These are phyloP conservation scores for Fusarium decemcellulare DNA, from an alignment of 2,329 filamentous ascomycete species.

Conservation along the genomic window DNA sequence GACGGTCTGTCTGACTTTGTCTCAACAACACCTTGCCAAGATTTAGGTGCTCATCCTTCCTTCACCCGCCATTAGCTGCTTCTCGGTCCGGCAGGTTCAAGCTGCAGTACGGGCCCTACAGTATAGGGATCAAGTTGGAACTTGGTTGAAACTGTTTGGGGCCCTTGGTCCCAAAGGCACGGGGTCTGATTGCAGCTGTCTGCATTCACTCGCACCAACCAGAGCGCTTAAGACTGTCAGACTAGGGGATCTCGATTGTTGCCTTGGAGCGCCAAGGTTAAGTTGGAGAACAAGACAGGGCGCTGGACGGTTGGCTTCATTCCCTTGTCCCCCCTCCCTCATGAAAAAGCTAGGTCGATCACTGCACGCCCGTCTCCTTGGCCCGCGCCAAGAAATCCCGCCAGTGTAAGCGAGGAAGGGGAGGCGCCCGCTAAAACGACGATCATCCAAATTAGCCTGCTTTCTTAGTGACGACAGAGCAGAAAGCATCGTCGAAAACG, in stretches of 20 bases:
- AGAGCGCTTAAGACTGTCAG: conserved; percentile 30
- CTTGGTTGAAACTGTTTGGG: conserved; percentile 27
- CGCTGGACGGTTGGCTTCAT: conserved; percentile 38
- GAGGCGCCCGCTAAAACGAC: conserved; percentile 49
- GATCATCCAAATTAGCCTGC: conserved; percentile 49
- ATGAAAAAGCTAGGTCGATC: conserved; percentile 46
- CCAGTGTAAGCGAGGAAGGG: conserved; percentile 49
- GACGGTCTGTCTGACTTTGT: conserved; percentile 36
- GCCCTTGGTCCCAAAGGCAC: conserved; percentile 9
- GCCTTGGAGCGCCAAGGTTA: conserved; percentile 21
- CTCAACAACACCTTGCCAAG: conserved; percentile 33
- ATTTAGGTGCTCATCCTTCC: conserved; percentile 10
- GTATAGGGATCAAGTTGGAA: conserved; percentile 3
- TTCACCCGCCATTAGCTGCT: conserved; percentile 13
- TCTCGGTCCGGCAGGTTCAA: conserved; percentile 13
- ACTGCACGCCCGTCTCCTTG: conserved; percentile 34
- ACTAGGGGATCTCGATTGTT: conserved; percentile 35
- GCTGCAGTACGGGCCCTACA: neutral
- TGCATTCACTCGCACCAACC: conserved; percentile 27
- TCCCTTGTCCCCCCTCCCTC: conserved; percentile 36
- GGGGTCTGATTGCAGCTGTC: conserved; percentile 16
- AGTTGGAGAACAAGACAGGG: conserved; percentile 33
- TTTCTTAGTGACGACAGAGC: conserved; percentile 40
- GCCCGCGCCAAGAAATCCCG: conserved; percentile 42
- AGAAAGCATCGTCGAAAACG: conserved; percentile 23